Conservation (phyloP, 306 rosid species). For the Gastrolobium villosum region DNA sequence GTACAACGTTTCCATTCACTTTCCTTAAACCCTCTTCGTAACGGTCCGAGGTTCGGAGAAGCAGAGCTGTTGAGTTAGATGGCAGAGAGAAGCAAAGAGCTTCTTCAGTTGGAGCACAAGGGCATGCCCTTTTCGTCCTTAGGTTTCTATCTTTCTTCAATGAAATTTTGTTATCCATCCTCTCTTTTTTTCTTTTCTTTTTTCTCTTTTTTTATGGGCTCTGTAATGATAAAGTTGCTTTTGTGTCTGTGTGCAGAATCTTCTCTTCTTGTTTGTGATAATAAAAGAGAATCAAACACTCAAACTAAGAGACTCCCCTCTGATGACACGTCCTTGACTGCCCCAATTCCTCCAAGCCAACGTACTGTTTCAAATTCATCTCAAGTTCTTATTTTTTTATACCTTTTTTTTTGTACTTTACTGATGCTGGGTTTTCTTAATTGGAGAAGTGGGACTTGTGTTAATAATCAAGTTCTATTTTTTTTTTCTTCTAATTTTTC, state of each 20-base stretch:
- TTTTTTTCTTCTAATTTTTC: neutral
- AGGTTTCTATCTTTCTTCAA: conserved; percentile 49
- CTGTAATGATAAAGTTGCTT: neutral
- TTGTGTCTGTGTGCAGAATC: conserved; percentile 62
- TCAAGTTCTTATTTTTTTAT: neutral
- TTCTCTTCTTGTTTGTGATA: conserved; percentile 59
- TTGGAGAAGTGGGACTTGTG: neutral
- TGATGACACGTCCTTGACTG: conserved; percentile 55
- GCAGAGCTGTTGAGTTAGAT: conserved; percentile 30
- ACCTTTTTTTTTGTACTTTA: neutral
- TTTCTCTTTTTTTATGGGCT: neutral
- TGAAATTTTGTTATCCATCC: neutral
- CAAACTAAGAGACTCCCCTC: conserved; percentile 47
- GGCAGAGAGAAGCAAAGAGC: conserved; percentile 81
- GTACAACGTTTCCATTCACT: neutral
- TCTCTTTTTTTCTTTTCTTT: neutral
- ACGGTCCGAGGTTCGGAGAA: neutral
- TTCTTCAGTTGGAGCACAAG: conserved; percentile 70
- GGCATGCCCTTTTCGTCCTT: conserved; percentile 56
- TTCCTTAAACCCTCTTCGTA: neutral
- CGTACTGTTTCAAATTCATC: conserved; percentile 54
- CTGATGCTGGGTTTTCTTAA: neutral
- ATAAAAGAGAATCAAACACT: conserved; percentile 37
- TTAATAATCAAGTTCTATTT: neutral
- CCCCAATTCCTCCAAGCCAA: conserved; percentile 63